These are phyloP conservation scores for Rhododendron ferrugineum DNA, from an alignment of 148 eudicot species.

Conservation along the genomic window DNA sequence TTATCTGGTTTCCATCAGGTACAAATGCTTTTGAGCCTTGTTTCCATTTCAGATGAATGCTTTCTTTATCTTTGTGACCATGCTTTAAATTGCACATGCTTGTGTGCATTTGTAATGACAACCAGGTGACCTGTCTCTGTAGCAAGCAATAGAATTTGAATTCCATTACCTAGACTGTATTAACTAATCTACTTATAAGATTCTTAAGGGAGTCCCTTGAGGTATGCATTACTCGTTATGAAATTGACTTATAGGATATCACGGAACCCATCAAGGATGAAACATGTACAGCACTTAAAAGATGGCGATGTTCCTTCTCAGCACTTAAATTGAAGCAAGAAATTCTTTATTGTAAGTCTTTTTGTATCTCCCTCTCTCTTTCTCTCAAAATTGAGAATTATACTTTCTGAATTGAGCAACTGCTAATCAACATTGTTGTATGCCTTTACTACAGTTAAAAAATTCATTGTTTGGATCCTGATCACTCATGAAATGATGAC, in stretches of 20 bases:
- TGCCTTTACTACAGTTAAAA: not conserved
- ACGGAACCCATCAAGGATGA: slow-evolving; percentile 82
- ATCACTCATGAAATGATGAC: slow-evolving; percentile 1
- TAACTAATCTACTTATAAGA: not conserved
- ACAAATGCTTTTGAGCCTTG: slow-evolving; percentile 9
- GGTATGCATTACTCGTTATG: not conserved
- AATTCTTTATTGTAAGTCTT: slow-evolving; percentile 81
- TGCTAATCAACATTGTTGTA: not conserved
- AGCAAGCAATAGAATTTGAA: not conserved
- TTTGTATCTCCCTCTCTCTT: not conserved
- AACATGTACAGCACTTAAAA: slow-evolving; percentile 57
- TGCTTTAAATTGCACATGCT: not conserved
- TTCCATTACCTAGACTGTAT: not conserved
- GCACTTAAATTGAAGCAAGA: slow-evolving; percentile 92
- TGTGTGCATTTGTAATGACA: not conserved
- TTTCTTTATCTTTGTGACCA: not conserved
- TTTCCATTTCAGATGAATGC: not conserved
- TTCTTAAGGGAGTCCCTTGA: not conserved
- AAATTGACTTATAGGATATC: slow-evolving; percentile 55
- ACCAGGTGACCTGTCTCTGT: not conserved
- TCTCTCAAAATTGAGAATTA: not conserved
- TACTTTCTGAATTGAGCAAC: not conserved
- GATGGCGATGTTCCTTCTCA: slow-evolving; percentile 77
- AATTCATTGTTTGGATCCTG: not conserved
- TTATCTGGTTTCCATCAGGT: slow-evolving; percentile 97